Evolutionary conservation across 495 filamentous ascomycete species (phyloP), one percentile per base, ranked within the genome.

Genomic region (Podospora australis): DNA sequence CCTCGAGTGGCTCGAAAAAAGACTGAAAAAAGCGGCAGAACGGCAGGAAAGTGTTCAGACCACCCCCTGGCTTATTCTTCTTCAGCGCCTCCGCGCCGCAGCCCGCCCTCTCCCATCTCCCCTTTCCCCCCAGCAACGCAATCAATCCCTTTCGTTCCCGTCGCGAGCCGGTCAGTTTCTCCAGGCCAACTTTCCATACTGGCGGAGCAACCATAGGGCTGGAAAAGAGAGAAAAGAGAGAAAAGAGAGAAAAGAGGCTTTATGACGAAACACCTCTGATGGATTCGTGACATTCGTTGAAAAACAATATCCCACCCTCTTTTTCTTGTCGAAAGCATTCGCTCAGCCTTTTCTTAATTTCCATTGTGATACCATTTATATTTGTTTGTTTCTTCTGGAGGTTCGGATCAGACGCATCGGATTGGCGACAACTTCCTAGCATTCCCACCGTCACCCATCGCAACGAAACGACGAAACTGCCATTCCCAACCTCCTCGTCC

Each of bases 81-180:
- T n/a, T n/a, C n/a, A n/a, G n/a, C n/a, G n/a, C n/a, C n/a, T n/a
- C n/a, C n/a, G n/a, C n/a, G n/a, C n/a, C n/a, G n/a, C n/a, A n/a
- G n/a, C n/a, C n/a, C n/a, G n/a, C n/a, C n/a, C n/a, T n/a, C n/a
- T n/a, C n/a, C 42, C 34, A 45, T 24, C 40, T 28, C 52, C 44
- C 46, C 43, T 56, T 65, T 60, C 60, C 57, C 58, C 58, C 53
- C 48, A 28, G 62, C 62, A 62, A 63, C 57, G 47, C 42, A 45
- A 24, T 39, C 26, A 20, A 13, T 43, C 36, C 35, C 39, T 34
- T 44, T 17, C 9, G 32, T 40, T 23, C 13, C 17, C 21, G 38
- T 24, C 19, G 17, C 49, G 32, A 46, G 55, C 52, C 50, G n/a
- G n/a, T 48, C 52, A 24, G 42, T 50, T 47, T 39, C 54, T 14